Evolutionary conservation across 2,329 filamentous ascomycete species (phyloP).

Genomic region (Fusarium dimerum): DNA sequence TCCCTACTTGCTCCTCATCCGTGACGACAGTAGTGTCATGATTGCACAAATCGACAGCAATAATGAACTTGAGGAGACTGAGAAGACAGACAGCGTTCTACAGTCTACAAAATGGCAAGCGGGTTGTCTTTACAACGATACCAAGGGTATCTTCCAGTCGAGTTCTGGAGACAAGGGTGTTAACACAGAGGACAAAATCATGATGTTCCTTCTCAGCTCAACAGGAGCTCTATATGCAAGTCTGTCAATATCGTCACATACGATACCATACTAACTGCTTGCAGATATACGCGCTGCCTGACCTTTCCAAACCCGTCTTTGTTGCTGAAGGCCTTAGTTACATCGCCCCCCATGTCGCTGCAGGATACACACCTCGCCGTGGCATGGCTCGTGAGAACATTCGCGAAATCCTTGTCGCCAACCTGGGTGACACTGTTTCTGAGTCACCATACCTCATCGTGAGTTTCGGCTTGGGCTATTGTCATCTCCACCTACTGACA

Average conservation of each 20-base stretch:
- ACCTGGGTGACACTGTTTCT: slow-evolving; percentile 74
- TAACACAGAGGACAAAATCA: slow-evolving; percentile 47
- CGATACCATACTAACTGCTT: slow-evolving; percentile 3
- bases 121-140: slow-evolving; percentile 80
- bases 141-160: slow-evolving; percentile 54
- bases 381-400: slow-evolving; percentile 72
- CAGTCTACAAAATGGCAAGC: slow-evolving; percentile 73
- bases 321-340: slow-evolving; percentile 75
- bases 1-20: slow-evolving; percentile 78
- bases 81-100: slow-evolving; percentile 59
- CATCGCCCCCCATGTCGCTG: slow-evolving; percentile 73
- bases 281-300: slow-evolving; percentile 75
- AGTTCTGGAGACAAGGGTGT: slow-evolving; percentile 39
- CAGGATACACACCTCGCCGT: slow-evolving; percentile 69
- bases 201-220: slow-evolving; percentile 76
- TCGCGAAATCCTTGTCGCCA: slow-evolving; percentile 78
- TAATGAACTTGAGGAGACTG: slow-evolving; percentile 83
- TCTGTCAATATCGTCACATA: slow-evolving; percentile 16
- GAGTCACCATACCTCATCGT: slow-evolving; percentile 81
- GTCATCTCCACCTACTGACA: slow-evolving; percentile 3
- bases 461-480: no score
- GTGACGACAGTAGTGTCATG: slow-evolving; percentile 80
- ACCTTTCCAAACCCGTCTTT: slow-evolving; percentile 71
- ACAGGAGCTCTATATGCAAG: slow-evolving; percentile 75
- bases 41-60: slow-evolving; percentile 75